A percentile compares a stretch with the other conserved stretches of the same genome.
These are phyloP conservation scores for Triglochin maritima DNA, from an alignment of 106 monocot genomes.

Conservation along the genomic window DNA sequence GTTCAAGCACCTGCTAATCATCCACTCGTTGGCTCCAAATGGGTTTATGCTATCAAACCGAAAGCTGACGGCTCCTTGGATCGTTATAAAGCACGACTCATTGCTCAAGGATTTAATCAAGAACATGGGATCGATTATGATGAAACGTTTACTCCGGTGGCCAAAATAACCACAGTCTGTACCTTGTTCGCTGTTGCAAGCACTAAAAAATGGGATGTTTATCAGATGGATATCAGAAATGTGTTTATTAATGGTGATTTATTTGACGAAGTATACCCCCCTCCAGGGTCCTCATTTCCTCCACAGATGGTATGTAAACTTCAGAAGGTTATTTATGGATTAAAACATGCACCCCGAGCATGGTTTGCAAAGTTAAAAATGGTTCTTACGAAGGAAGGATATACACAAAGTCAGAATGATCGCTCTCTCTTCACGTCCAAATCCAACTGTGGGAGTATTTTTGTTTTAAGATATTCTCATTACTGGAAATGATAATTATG, in stretches of 20 bases:
- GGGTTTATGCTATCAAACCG: constrained; percentile 11
- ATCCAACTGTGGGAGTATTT: not conserved
- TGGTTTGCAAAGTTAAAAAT: constrained; percentile 24
- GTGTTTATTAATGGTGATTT: constrained; percentile 25
- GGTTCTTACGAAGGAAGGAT: constrained; percentile 1
- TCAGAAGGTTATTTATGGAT: constrained; percentile 14
- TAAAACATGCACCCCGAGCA: constrained; percentile 24
- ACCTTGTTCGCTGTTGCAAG: constrained; percentile 7
- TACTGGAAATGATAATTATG: constrained; percentile 3
- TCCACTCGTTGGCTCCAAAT: constrained; percentile 1
- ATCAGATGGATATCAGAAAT: constrained; percentile 26
- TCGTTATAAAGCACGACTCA: constrained; percentile 15
- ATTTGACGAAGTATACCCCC: constrained; percentile 10
- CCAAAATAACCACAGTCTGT: constrained; percentile 21
- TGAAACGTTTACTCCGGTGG: constrained; percentile 20
- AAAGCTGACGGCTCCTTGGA: constrained; percentile 16
- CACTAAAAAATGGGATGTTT: constrained; percentile 3
- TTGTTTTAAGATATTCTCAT: constrained; percentile 20
- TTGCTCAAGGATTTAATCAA: constrained; percentile 16
- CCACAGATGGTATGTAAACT: constrained; percentile 12
- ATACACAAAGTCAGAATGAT: constrained; percentile 9
- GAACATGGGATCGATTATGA: constrained; percentile 24
- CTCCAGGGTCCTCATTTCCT: not conserved
- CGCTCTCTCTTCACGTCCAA: constrained; percentile 4
- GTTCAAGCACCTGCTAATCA: not conserved